Evolutionary conservation across 305 asterid species (phyloP).

Genomic region (Coffea humblotiana): DNA sequence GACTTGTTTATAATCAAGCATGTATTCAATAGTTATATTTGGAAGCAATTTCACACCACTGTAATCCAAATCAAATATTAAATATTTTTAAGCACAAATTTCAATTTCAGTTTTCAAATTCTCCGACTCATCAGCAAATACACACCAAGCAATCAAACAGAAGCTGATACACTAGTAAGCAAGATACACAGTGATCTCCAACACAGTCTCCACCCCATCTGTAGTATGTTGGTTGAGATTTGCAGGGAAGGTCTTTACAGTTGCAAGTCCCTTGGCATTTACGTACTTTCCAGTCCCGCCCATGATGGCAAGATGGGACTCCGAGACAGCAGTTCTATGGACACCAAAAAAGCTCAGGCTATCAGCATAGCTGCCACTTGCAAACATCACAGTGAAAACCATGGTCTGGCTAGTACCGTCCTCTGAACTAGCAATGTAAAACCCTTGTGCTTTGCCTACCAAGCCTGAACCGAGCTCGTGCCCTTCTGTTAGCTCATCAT

Average conservation of each 20-base stretch:
- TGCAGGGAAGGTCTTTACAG: conserved; percentile 59
- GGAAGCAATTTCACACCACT: not conserved
- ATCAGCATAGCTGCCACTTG: conserved; percentile 60
- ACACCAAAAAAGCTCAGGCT: conserved; percentile 75
- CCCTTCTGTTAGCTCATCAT: conserved; percentile 75
- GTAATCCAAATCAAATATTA: not conserved
- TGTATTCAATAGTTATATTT: too few relatives aligned
- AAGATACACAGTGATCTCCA: conserved; percentile 59
- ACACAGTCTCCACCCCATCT: conserved; percentile 72
- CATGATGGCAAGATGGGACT: conserved; percentile 80
- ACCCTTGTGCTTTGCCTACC: conserved; percentile 86
- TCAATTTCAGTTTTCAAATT: conserved; percentile 6
- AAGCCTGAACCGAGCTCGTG: conserved; percentile 69
- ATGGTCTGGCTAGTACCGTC: conserved; percentile 80
- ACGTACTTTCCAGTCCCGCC: conserved; percentile 84
- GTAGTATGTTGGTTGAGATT: conserved; percentile 45
- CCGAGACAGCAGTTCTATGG: conserved; percentile 58
- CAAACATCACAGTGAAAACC: conserved; percentile 75
- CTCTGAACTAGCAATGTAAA: conserved; percentile 68
- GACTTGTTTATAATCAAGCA: not conserved
- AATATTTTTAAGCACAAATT: not conserved
- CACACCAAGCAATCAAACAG: conserved; percentile 6
- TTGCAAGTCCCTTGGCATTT: conserved; percentile 65
- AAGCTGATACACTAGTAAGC: conserved; percentile 39
- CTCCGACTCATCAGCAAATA: conserved; percentile 1